Conservation (phyloP, 257 asterid species). For the Nicotiana obtusifolia region DNA sequence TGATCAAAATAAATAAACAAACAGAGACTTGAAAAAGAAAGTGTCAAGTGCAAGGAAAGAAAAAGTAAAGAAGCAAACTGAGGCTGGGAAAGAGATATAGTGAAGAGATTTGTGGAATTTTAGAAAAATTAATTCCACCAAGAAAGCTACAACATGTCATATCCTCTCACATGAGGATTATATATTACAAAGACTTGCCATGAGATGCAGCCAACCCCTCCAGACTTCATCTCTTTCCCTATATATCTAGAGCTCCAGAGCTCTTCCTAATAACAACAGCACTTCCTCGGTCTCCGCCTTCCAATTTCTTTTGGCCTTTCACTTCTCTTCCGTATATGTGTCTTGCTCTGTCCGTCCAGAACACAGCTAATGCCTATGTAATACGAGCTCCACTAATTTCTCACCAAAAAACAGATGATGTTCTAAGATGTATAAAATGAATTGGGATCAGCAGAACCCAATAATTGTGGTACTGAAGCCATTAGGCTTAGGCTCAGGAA, state of each 20-base stretch:
- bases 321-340: not conserved
- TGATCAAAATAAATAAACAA: too few species aligned
- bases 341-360: not conserved
- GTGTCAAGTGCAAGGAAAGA: not conserved
- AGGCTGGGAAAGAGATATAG: not conserved
- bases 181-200: not conserved
- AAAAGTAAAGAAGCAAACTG: not conserved
- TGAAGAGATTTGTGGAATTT: not conserved
- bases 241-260: not conserved
- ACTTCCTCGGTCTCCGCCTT: not conserved
- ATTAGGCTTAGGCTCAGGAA: constrained; percentile 30
- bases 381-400: constrained; percentile 1
- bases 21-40: not conserved
- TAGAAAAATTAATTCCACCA: not conserved
- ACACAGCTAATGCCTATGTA: not conserved
- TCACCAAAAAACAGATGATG: not conserved
- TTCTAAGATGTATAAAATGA: not conserved
- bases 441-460: not conserved
- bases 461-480: not conserved
- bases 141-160: not conserved
- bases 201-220: not conserved
- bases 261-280: not conserved
- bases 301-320: not conserved
- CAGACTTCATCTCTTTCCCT: not conserved
- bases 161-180: not conserved